Evolutionary conservation across 768 basidiomycete species (phyloP).

Genomic region (Mycena filopes): DNA sequence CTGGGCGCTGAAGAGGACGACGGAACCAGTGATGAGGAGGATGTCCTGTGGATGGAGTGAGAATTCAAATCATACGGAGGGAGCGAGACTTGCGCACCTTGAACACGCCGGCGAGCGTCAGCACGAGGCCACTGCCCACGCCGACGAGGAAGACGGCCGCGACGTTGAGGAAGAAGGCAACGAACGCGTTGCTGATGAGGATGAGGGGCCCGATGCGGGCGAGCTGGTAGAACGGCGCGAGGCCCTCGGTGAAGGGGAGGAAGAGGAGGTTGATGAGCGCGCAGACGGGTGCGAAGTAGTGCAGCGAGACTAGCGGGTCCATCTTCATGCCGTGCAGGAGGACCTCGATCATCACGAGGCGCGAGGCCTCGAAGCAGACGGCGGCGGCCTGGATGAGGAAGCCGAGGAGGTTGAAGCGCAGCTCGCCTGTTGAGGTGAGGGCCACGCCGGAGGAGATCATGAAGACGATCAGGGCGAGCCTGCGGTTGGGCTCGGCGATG

Average conservation of each 20-base stretch:
- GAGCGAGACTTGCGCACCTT: constrained; percentile 86
- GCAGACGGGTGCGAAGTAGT: constrained; percentile 98
- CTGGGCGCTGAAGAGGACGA: constrained; percentile 81
- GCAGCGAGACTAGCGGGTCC: constrained; percentile 94
- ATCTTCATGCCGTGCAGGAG: constrained; percentile 96
- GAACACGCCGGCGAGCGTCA: constrained; percentile 94
- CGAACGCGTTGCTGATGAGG: constrained; percentile 83
- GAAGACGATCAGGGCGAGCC: constrained; percentile 83
- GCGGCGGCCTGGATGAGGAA: constrained; percentile 77
- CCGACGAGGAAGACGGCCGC: constrained; percentile 96
- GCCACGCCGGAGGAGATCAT: constrained; percentile 94
- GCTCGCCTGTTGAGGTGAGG: constrained; percentile 89
- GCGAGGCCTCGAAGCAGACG: constrained; percentile 91
- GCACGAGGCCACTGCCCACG: constrained; percentile 85
- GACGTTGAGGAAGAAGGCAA: constrained; percentile 91
- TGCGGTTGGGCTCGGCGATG: constrained; percentile 87
- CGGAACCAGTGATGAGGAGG: constrained; percentile 91
- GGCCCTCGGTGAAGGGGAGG: constrained; percentile 92
- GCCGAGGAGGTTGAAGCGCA: constrained; percentile 84
- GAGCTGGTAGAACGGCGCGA: constrained; percentile 85
- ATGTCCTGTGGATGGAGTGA: constrained; percentile 67
- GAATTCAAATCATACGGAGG: background rate
- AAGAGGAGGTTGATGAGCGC: constrained; percentile 87
- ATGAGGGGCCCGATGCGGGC: constrained; percentile 72
- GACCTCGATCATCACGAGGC: constrained; percentile 96